phyloP scores from a whole-genome alignment of 805 yeast species.

The Candida nemodendra region DNA sequence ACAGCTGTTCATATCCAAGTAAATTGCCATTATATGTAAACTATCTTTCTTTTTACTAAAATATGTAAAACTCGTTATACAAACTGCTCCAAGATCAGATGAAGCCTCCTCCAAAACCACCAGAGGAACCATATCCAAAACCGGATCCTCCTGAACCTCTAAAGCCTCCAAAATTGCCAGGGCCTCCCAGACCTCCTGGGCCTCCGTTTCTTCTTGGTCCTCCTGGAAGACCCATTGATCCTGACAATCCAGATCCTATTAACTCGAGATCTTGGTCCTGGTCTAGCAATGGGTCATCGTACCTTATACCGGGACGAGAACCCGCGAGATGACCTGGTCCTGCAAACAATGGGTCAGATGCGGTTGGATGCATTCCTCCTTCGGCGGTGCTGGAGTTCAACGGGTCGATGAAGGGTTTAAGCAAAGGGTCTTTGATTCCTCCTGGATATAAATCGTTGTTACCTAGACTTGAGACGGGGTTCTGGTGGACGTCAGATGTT shows the following conservation, averaged over 20 bases:
- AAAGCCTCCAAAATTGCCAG: conserved; percentile 15
- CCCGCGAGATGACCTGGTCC: conserved; percentile 20
- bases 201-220: background rate
- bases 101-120: conserved; percentile 8
- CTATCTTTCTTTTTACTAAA: too few relatives aligned
- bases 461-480: conserved; percentile 37
- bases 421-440: conserved; percentile 37
- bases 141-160: conserved; percentile 15
- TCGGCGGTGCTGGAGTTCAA: conserved; percentile 20
- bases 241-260: conserved; percentile 47
- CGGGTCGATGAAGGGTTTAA: conserved; percentile 46
- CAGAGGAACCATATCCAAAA: conserved; percentile 10
- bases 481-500: conserved; percentile 1
- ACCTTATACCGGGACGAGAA: conserved; percentile 48
- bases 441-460: conserved; percentile 51
- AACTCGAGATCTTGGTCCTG: conserved; percentile 44
- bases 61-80: too few relatives aligned
- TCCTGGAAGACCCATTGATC: conserved; percentile 31
- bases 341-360: conserved; percentile 49
- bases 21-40: too few relatives aligned
- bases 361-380: conserved; percentile 57
- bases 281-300: conserved; percentile 50
- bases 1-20: too few relatives aligned
- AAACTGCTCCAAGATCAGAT: conserved; percentile 3
- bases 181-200: conserved; percentile 8